These are phyloP conservation scores for Peribolospora baueri DNA, from an alignment of 768 basidiomycete genomes.

Conservation along the genomic window DNA sequence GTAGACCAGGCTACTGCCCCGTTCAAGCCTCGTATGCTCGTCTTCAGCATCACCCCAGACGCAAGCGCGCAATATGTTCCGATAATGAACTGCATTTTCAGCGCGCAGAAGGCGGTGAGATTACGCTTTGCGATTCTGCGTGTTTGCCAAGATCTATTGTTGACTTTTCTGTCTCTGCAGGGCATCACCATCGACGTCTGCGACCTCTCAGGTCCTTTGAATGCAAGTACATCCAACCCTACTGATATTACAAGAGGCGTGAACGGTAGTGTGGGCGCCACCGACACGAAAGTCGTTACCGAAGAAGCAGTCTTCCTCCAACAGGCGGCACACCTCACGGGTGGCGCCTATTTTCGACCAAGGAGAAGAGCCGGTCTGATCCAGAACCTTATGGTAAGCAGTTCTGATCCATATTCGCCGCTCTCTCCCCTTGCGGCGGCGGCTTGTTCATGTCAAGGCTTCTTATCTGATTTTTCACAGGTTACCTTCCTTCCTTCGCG, in stretches of 20 bases:
- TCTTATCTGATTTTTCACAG: conserved; percentile 22
- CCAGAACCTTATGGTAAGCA: conserved; percentile 59
- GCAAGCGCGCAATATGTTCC: conserved; percentile 78
- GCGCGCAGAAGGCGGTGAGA: conserved; percentile 81
- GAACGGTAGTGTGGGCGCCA: too few species aligned
- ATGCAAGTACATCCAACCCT: too few species aligned
- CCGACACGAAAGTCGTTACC: too few species aligned
- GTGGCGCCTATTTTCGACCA: conserved; percentile 73
- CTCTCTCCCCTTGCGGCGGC: neutral
- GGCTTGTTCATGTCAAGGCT: too few species aligned
- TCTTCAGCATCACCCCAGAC: conserved; percentile 81
- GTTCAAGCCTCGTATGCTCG: conserved; percentile 35
- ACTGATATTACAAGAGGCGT: too few species aligned
- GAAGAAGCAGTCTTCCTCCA: conserved; percentile 77
- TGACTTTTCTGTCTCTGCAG: conserved; percentile 23
- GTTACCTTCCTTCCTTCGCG: conserved; percentile 58
- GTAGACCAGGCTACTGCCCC: conserved; percentile 10
- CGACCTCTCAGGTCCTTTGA: conserved; percentile 47
- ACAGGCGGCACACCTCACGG: conserved; percentile 86
- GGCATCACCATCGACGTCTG: conserved; percentile 93
- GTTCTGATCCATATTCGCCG: neutral
- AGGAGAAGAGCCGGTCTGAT: conserved; percentile 59
- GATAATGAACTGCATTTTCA: conserved; percentile 97
- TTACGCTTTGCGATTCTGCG: neutral
- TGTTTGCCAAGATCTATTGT: neutral